A percentile compares a stretch with the other conserved stretches of the same genome.
These are phyloP conservation scores for Clavaria fumosa DNA, from an alignment of 768 basidiomycete genomes.

Conservation along the genomic window DNA sequence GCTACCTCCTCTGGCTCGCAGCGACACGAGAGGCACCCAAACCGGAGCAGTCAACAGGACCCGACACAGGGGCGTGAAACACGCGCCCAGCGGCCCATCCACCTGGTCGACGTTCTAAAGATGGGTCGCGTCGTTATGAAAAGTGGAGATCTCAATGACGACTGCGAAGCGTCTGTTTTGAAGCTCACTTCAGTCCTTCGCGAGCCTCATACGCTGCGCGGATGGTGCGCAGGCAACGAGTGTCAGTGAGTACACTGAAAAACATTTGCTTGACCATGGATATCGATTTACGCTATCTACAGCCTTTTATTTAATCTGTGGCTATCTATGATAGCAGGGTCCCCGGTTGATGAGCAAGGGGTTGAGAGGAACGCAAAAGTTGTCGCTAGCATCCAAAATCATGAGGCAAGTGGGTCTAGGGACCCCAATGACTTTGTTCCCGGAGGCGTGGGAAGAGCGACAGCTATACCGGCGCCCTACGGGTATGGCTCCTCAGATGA, in stretches of 20 bases:
- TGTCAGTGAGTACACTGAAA: constrained; percentile 24
- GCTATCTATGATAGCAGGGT: constrained; percentile 30
- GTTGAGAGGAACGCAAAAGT: not conserved
- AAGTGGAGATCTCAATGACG: constrained; percentile 4
- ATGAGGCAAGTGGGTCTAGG: not conserved
- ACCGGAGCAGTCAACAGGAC: no score
- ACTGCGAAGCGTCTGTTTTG: constrained; percentile 12
- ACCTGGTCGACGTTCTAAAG: constrained; percentile 26
- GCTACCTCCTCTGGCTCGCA: not conserved
- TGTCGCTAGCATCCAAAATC: not conserved
- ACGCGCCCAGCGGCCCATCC: constrained; percentile 20
- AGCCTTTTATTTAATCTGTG: constrained; percentile 31
- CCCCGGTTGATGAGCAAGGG: constrained; percentile 31
- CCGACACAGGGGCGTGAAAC: not conserved
- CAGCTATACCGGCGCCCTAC: not conserved
- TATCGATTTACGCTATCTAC: constrained; percentile 3
- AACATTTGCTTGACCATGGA: not conserved
- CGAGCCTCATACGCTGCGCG: constrained; percentile 14
- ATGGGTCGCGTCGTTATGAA: constrained; percentile 28
- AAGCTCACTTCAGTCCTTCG: constrained; percentile 18
- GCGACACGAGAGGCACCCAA: constrained; percentile 1
- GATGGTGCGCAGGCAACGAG: constrained; percentile 37
- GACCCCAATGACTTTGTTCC: constrained; percentile 7
- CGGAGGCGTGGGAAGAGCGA: not conserved
- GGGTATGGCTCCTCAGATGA: not conserved